These are phyloP conservation scores for Penicillium sp. DNA, from an alignment of 2,329 filamentous ascomycete genomes.

Conservation along the genomic window DNA sequence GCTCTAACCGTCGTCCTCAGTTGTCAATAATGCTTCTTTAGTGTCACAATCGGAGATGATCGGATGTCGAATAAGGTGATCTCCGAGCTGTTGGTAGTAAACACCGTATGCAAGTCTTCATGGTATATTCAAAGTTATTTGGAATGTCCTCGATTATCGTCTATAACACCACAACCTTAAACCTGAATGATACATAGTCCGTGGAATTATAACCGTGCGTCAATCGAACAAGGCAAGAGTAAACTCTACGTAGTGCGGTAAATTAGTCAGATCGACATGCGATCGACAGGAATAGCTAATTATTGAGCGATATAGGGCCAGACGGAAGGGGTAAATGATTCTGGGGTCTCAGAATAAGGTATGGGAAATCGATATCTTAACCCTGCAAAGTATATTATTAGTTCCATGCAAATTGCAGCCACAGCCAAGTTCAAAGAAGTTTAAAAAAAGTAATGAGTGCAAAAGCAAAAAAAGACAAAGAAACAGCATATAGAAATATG, in stretches of 20 bases:
- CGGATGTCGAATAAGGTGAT: neutral
- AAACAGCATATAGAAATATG: neutral
- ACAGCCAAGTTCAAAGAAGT: neutral
- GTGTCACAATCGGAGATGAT: neutral
- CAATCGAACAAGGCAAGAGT: neutral
- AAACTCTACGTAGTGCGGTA: neutral
- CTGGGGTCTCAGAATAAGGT: neutral
- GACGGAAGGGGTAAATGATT: slow-evolving; percentile 1
- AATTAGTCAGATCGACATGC: neutral
- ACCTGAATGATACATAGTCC: neutral
- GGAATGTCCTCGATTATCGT: neutral
- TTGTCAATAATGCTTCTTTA: neutral
- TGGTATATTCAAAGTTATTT: neutral
- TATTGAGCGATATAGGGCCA: neutral
- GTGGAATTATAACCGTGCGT: neutral
- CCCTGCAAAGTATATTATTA: neutral
- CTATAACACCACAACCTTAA: neutral
- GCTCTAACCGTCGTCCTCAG: neutral
- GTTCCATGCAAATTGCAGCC: neutral
- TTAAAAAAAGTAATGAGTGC: too few relatives aligned
- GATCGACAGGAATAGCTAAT: slow-evolving; percentile 2
- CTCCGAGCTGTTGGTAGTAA: neutral
- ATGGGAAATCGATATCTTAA: slow-evolving; percentile 2
- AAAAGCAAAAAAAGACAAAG: neutral
- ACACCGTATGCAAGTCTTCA: too few relatives aligned